Conservation (phyloP, 2,329 filamentous ascomycete genomes). For the Arthrobotrys pseudoclavata region DNA sequence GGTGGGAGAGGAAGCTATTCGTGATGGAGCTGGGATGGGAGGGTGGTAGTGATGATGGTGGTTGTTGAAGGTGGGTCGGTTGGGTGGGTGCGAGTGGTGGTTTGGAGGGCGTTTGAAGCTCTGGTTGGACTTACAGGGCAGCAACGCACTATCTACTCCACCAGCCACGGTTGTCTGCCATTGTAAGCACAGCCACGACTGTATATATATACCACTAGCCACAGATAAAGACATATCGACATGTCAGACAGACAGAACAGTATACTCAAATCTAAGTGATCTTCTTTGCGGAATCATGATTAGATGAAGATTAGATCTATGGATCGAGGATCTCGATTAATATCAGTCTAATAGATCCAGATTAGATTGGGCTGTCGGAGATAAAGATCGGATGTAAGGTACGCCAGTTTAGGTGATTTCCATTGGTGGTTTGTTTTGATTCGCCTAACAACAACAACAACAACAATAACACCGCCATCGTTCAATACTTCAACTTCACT, state of each 20-base stretch:
- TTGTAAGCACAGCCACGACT: background rate
- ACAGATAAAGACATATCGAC: background rate
- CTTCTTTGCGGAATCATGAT: too few species aligned
- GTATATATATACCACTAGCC: background rate
- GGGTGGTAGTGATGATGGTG: slow-evolving; percentile 8
- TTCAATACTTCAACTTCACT: background rate
- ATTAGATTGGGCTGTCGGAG: background rate
- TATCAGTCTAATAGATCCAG: background rate
- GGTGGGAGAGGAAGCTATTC: background rate
- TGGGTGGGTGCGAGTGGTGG: slow-evolving; percentile 4
- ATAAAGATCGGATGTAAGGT: background rate
- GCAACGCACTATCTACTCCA: background rate
- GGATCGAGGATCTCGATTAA: background rate
- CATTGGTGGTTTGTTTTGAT: slow-evolving; percentile 29
- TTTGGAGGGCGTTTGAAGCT: slow-evolving; percentile 26
- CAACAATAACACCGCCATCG: background rate
- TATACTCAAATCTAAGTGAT: too few species aligned
- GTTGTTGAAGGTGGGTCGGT: slow-evolving; percentile 9
- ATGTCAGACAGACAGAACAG: too few species aligned
- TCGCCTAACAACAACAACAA: slow-evolving; percentile 27
- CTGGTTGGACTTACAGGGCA: slow-evolving; percentile 21
- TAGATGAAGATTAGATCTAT: too few species aligned
- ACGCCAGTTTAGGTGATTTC: background rate
- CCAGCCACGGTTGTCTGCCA: background rate
- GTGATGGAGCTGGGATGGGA: slow-evolving; percentile 2